These are phyloP conservation scores for Protomyces gravidus DNA, from an alignment of 1,139 yeast genomes.

Conservation along the genomic window DNA sequence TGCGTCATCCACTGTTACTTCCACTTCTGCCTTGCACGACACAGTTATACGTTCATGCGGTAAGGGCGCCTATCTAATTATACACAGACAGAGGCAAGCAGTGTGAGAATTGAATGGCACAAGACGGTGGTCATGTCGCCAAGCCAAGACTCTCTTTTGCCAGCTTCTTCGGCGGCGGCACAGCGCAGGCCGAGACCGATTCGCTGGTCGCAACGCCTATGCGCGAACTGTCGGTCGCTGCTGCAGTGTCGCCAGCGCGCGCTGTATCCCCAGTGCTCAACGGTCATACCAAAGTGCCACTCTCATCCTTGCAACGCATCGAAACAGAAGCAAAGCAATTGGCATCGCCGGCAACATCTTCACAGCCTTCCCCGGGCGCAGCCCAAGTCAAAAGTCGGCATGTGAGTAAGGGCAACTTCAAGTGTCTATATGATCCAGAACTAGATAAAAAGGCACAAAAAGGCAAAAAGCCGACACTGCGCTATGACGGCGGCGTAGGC, in stretches of 20 bases:
- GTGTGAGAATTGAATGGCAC: too few species aligned
- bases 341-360: not conserved
- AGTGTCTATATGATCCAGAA: constrained; percentile 31
- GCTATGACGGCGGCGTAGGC: constrained; percentile 30
- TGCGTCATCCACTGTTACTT: too few species aligned
- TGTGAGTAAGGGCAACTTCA: constrained; percentile 17
- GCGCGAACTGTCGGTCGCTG: not conserved
- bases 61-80: too few species aligned
- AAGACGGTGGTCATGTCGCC: not conserved
- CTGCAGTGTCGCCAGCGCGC: not conserved
- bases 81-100: too few species aligned
- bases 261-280: not conserved
- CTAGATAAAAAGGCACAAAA: constrained; percentile 17
- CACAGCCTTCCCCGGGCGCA: not conserved
- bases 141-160: not conserved
- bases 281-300: not conserved
- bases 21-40: too few species aligned
- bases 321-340: not conserved
- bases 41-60: too few species aligned
- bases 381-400: not conserved
- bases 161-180: not conserved
- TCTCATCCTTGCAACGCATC: not conserved
- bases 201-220: too few species aligned
- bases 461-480: constrained; percentile 19
- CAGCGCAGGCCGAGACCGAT: not conserved